Base-by-base conservation (phyloP, 345 rosid species). In the Erysimum cheiranthoides region DNA sequence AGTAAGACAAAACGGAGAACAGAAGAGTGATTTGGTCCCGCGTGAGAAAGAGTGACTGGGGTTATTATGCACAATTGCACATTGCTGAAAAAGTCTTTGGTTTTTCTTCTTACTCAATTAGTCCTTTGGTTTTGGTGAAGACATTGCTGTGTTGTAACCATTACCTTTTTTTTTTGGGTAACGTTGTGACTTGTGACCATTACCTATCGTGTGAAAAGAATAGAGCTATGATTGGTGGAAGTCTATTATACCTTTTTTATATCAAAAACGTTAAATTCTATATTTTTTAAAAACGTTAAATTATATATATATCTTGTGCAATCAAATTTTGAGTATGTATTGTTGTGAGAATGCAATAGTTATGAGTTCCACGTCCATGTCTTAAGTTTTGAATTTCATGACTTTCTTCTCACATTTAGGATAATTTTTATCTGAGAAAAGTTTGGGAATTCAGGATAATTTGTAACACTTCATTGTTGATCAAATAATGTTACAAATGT, bases 51-150 rank as follows among this genome's bases (percentile, higher is more conserved):
- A 53, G 13, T 10, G 17, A 60, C 28, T 56, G 5, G 50, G 40
- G 21, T 74, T 80, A 81, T 74, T 80, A 81, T 82, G 84, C 79
- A 60, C 39, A 68, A 58, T 69, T 82, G 84, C 79, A 60, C 39
- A 68, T 61, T 69, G 47, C 64, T 76, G 47, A 61, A 75, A 69
- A 64, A 79, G 61, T 76, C 42, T 45, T 42, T 66, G 73, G 17
- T 35, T 63, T 50, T 80, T 78, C 53, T 80, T 66, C 62, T 32
- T 18, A 72, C 54, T 77, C 40, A 11, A 47, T 54, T 21, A 1
- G 17, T 13, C 59, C 12, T 58, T 39, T 70, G 77, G 36, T 14
- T 74, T 68, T 52, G 73, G 49, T 51, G 62, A 76, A 81, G 71
- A 66, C 80, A 71, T 39, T 54, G 66, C 21, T 53, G 60, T 42